Conservation (phyloP, 176 grass and related monocot species). For the Chrysopogon serrulatus region DNA sequence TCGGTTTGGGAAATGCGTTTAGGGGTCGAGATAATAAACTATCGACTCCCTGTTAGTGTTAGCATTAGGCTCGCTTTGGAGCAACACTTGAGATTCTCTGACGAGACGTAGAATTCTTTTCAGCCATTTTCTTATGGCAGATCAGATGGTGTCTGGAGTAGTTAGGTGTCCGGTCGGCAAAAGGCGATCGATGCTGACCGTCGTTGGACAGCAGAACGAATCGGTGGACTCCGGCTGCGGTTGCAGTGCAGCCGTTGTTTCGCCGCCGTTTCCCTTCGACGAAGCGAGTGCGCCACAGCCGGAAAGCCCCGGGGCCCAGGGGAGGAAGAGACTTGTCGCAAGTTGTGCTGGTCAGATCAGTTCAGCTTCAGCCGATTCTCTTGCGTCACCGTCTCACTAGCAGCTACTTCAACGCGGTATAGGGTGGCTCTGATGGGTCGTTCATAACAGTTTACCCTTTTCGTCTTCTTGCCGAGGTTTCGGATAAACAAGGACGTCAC, state of each 20-base stretch:
- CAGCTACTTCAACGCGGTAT: neutral
- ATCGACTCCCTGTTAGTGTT: no score
- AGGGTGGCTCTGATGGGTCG: no score
- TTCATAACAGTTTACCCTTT: no score
- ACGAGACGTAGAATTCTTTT: neutral
- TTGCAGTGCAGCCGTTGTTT: conserved; percentile 6
- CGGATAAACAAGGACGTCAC: neutral
- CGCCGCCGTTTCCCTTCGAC: neutral
- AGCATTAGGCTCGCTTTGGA: neutral
- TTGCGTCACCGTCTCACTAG: neutral
- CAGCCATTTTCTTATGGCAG: neutral
- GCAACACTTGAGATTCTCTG: neutral
- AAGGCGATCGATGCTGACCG: neutral
- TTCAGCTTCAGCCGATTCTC: neutral
- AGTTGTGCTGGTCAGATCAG: neutral
- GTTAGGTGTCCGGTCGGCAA: neutral
- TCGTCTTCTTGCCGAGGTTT: neutral
- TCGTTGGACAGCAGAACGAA: neutral
- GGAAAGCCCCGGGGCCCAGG: neutral
- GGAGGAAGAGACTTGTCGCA: neutral
- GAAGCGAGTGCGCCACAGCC: neutral
- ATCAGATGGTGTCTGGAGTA: neutral
- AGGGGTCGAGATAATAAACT: no score
- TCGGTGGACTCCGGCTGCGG: neutral
- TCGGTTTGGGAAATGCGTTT: neutral